Percentiles rank a stretch among this genome's conserved stretches.
Conservation (phyloP, 1,284 basidiomycete species). For the Vanrija sp. region DNA sequence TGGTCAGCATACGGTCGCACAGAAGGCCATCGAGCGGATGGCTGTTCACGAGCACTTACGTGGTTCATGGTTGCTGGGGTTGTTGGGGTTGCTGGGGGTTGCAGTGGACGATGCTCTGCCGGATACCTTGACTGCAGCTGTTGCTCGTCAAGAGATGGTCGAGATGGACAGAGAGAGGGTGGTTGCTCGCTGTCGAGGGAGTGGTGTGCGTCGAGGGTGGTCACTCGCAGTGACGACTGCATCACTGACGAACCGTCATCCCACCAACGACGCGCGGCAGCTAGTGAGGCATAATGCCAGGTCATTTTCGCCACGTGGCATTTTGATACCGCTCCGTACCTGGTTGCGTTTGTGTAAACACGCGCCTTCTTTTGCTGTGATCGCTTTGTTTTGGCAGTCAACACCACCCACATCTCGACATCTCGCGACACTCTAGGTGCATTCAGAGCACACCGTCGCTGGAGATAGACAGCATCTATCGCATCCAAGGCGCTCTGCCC, state of each 20-base stretch:
- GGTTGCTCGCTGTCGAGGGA: no score
- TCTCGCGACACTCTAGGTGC: background rate
- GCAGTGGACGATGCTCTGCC: no score
- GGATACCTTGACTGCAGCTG: no score
- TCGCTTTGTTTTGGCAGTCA: constrained; percentile 9
- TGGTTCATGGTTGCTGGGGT: constrained; percentile 22
- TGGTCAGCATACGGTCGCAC: background rate
- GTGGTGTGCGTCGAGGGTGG: background rate
- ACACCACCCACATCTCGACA: background rate
- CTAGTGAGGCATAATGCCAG: background rate
- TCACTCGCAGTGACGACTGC: background rate
- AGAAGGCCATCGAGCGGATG: background rate
- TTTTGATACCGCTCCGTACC: background rate
- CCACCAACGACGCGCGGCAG: constrained; percentile 16
- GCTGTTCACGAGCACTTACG: constrained; percentile 15
- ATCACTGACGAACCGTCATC: background rate
- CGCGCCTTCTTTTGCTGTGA: constrained; percentile 1
- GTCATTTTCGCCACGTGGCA: constrained; percentile 2
- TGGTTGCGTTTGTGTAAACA: background rate
- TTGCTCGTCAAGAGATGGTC: no score
- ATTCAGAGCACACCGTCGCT: no score
- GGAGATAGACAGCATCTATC: no score
- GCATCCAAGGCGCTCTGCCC: background rate
- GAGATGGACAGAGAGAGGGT: no score
- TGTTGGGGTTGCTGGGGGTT: no score